Conservation (phyloP, 2,329 filamentous ascomycete genomes). For the Laburnicola sp. region DNA sequence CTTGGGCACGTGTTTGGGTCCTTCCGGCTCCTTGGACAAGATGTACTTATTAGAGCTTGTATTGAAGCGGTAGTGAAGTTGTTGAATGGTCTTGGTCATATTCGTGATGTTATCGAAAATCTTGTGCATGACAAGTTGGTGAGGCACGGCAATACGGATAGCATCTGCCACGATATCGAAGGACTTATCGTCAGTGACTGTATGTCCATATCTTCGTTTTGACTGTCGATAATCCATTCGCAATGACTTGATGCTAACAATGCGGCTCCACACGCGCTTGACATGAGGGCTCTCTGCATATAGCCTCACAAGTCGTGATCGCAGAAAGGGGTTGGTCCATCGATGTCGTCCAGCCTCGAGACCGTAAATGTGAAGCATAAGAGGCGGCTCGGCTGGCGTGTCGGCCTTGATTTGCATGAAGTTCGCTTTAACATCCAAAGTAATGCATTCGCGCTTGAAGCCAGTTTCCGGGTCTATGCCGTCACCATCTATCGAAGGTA, state of each 20-base stretch:
- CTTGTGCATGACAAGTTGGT: slow-evolving; percentile 85
- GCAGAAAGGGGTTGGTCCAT: slow-evolving; percentile 82
- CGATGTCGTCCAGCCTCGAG: slow-evolving; percentile 82
- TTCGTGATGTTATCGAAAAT: slow-evolving; percentile 95
- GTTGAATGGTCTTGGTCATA: slow-evolving; percentile 80
- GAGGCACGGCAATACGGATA: slow-evolving; percentile 83
- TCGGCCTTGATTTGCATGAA: slow-evolving; percentile 86
- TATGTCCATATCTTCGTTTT: slow-evolving; percentile 67
- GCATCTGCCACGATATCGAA: slow-evolving; percentile 85
- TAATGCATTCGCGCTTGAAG: slow-evolving; percentile 66
- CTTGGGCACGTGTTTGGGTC: slow-evolving; percentile 82
- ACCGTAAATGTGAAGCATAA: slow-evolving; percentile 87
- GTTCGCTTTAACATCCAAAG: slow-evolving; percentile 78
- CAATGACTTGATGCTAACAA: slow-evolving; percentile 80
- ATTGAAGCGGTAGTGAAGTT: slow-evolving; percentile 90
- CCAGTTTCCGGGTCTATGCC: slow-evolving; percentile 28
- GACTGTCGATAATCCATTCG: slow-evolving; percentile 80
- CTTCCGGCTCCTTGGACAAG: slow-evolving; percentile 80
- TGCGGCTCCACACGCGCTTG: slow-evolving; percentile 79
- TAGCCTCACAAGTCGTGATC: slow-evolving; percentile 76
- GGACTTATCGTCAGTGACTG: slow-evolving; percentile 71
- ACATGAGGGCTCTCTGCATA: slow-evolving; percentile 87
- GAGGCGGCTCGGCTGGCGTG: slow-evolving; percentile 83
- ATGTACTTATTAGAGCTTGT: slow-evolving; percentile 88
- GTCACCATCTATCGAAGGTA: slow-evolving; percentile 39